A percentile compares a stretch with the other conserved stretches of the same genome.
phyloP scores from a whole-genome alignment of 2,329 filamentous ascomycete species.

The Teratosphaeria destructans region DNA sequence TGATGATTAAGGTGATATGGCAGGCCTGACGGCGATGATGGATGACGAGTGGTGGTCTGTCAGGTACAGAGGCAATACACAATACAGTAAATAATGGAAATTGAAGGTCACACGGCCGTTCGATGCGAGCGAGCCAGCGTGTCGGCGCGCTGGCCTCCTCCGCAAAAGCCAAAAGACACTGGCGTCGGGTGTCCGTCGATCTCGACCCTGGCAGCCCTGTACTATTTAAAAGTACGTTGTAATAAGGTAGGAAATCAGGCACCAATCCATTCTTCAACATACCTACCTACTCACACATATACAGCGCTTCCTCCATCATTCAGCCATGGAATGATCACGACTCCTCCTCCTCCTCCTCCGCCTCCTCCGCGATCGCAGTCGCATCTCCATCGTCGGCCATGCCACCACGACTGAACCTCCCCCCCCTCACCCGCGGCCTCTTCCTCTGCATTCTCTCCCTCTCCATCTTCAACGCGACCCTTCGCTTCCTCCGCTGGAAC shows the following conservation, averaged over 20 bases:
- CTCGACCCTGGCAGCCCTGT: not conserved
- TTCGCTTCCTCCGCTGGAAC: constrained; percentile 61
- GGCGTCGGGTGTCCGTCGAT: not conserved
- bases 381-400: constrained; percentile 1
- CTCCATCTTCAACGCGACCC: constrained; percentile 70
- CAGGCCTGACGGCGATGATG: not conserved
- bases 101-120: not conserved
- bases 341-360: no score
- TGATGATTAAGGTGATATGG: not conserved
- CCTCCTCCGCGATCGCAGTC: not conserved
- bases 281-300: not conserved
- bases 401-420: constrained; percentile 65
- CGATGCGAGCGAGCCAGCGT: not conserved
- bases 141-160: not conserved
- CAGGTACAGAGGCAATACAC: not conserved
- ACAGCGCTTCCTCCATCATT: no score
- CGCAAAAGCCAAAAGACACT: not conserved
- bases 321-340: not conserved
- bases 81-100: not conserved
- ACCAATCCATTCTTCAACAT: not conserved
- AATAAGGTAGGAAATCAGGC: not conserved
- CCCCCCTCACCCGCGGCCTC: constrained; percentile 75
- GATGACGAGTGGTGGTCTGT: not conserved
- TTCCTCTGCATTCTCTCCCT: constrained; percentile 66
- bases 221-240: not conserved